A percentile compares a stretch with the other conserved stretches of the same genome.
phyloP scores from a whole-genome alignment of 2,329 filamentous ascomycete species.

The Leptographium lundbergii region DNA sequence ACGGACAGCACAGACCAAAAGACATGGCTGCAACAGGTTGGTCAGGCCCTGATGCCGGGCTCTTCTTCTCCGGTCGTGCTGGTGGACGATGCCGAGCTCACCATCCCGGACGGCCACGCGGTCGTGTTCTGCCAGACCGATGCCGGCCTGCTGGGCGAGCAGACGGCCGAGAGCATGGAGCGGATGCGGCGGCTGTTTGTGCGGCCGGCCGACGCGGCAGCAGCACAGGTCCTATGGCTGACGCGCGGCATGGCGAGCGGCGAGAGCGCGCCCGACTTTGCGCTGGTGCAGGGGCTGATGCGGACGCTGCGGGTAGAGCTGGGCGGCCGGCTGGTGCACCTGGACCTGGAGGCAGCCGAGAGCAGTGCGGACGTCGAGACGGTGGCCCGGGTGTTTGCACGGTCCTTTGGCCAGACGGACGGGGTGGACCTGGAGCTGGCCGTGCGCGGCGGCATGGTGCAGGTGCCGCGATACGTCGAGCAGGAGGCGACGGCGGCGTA shows the following conservation, averaged over 20 bases:
- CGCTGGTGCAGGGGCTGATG: slow-evolving; percentile 20
- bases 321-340: slow-evolving; percentile 7
- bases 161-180: slow-evolving; percentile 15
- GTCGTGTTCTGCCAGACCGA: slow-evolving; percentile 10
- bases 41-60: background rate
- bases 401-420: background rate
- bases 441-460: slow-evolving; percentile 6
- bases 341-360: slow-evolving; percentile 15
- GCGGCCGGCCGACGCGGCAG: slow-evolving; percentile 7
- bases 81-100: background rate
- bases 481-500: background rate
- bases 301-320: slow-evolving; percentile 20
- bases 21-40: background rate
- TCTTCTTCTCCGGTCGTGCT: slow-evolving; percentile 2
- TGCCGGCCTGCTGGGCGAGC: slow-evolving; percentile 5
- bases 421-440: slow-evolving; percentile 9
- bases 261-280: slow-evolving; percentile 15
- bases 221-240: slow-evolving; percentile 20
- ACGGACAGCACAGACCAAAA: background rate
- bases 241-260: slow-evolving; percentile 16
- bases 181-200: slow-evolving; percentile 16
- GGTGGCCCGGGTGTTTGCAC: slow-evolving; percentile 1
- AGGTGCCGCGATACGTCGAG: slow-evolving; percentile 11
- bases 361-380: background rate
- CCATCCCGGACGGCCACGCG: slow-evolving; percentile 1